Evolutionary conservation across 2,329 filamentous ascomycete genomes (phyloP).

Genomic region (Pleurostoma richardsiae): DNA sequence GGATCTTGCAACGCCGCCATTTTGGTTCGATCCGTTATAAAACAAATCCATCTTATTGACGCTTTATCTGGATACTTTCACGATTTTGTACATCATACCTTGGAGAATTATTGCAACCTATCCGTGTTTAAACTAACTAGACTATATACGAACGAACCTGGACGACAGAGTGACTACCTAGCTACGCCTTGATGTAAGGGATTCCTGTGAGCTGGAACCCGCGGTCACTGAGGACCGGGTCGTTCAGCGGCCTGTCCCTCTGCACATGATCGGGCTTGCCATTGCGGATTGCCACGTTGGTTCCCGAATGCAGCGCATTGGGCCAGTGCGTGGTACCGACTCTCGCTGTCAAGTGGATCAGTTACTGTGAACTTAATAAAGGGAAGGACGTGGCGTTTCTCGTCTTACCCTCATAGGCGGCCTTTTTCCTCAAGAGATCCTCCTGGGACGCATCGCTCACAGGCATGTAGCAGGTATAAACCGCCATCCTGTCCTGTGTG

Average conservation of each 20-base stretch:
- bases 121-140: no score
- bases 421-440: conserved; percentile 33
- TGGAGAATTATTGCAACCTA: no score
- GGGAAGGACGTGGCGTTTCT: no score
- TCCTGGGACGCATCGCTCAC: conserved; percentile 31
- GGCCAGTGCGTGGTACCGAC: conserved; percentile 38
- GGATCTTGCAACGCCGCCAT: no score
- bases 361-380: background rate
- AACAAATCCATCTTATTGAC: no score
- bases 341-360: conserved; percentile 3
- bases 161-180: no score
- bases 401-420: conserved; percentile 26
- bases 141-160: no score
- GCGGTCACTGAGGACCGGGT: conserved; percentile 31
- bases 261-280: conserved; percentile 24
- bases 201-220: conserved; percentile 41
- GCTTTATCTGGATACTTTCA: no score
- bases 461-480: conserved; percentile 36
- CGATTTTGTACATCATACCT: no score
- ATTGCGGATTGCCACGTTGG: conserved; percentile 11
- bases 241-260: conserved; percentile 29
- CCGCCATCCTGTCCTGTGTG: conserved; percentile 21
- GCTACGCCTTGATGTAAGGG: conserved; percentile 26
- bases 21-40: no score
- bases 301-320: conserved; percentile 21